Conservation (phyloP, 306 rosid species). For the Castanospermum australe region DNA sequence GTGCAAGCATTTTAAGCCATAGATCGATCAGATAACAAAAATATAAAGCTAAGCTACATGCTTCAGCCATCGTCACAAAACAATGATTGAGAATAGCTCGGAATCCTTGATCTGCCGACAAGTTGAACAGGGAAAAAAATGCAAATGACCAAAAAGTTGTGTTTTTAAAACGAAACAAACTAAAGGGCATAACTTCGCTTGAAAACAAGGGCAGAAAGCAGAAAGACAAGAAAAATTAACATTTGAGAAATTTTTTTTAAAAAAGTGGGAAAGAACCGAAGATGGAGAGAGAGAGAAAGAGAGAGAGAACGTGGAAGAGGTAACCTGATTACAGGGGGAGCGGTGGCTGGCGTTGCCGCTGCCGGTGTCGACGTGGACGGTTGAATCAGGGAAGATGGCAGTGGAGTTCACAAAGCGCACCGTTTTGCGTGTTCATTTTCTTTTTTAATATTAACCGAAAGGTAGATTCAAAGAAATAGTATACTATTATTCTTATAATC, state of each 20-base stretch:
- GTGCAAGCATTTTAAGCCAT: not conserved
- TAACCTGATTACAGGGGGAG: slow-evolving; percentile 19
- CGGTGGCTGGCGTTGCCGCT: not conserved
- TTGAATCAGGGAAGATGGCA: not conserved
- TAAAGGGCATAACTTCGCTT: not conserved
- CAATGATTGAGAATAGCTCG: not conserved
- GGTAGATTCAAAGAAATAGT: too few relatives aligned
- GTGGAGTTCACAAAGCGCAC: not conserved
- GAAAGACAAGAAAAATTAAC: not conserved
- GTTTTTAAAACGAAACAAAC: not conserved
- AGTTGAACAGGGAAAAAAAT: not conserved
- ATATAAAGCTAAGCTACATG: not conserved
- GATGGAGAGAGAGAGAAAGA: not conserved
- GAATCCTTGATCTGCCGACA: slow-evolving; percentile 19
- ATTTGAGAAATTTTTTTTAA: not conserved
- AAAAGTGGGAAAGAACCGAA: not conserved
- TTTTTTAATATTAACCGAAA: too few relatives aligned
- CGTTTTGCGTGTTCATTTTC: too few relatives aligned
- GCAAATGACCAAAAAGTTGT: not conserved
- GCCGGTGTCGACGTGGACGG: not conserved
- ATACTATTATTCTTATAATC: too few relatives aligned
- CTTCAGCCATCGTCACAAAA: not conserved
- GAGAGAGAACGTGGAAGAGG: not conserved
- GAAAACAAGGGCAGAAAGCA: not conserved
- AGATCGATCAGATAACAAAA: not conserved